Evolutionary conservation across 2,329 filamentous ascomycete species (phyloP), one percentile per base, ranked within the genome.

Genomic region (Pseudogymnoascus sp.): DNA sequence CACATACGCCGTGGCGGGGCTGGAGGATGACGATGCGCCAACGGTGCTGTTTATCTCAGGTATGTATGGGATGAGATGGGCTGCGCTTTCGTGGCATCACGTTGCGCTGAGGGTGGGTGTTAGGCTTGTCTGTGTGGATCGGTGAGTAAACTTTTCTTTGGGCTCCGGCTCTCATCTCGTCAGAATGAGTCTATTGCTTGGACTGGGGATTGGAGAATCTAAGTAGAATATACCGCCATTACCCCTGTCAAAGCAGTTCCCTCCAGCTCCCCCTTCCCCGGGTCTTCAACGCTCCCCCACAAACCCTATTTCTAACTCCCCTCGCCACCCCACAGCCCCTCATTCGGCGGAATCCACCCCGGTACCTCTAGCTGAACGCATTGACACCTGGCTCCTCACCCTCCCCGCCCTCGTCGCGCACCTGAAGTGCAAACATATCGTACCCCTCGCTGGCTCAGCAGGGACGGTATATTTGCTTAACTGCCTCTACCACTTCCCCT

Each of bases 391-490:
- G 74, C 69, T 78, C 23, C 77, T 80, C 65, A 73, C 74, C 0
- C 69, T 80, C 1, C 77, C 78, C 15, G 66, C 65, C 3, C 69
- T 81, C 0, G 69, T 80, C 4, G 40, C 68, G 2, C 65, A 72
- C 44, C 71, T 81, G 3, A 47, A 68, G 0, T 74, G 78, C 50
- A 64, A 71, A 63, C 74, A 78, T 63, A 74, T 80, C 17, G 69
- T 68, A 15, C 66, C 80, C 0, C 68, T 75, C 1, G 70, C 74
- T 19, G 78, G 80, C 64, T 75, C 72, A 23, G 74, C 75, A 0
- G 79, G 79, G 1, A 77, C 77, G 0, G 70, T 79, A 1, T 80
- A 78, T 64, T 65, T 74, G 2, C 68, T 81, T 17, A 80, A 80
- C 63, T 75, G 77, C 4, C 68, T 80, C 15, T 67, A 68, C 35